Conservation (phyloP, 2,329 filamentous ascomycete genomes). For the Colletotrichum sidae region DNA sequence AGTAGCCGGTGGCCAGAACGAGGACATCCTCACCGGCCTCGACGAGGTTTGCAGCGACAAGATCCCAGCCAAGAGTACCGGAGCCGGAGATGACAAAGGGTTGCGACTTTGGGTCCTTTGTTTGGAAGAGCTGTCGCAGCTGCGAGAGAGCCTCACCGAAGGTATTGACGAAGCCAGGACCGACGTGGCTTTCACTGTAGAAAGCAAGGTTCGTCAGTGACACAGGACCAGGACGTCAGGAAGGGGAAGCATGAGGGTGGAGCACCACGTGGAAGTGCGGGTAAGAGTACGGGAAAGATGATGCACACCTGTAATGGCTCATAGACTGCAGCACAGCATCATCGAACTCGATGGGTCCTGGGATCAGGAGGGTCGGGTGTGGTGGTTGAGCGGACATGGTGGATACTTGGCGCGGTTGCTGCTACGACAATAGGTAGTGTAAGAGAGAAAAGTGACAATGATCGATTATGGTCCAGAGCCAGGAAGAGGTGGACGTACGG, state of each 20-base stretch:
- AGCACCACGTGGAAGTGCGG: not conserved
- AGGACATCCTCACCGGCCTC: constrained; percentile 92
- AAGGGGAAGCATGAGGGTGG: constrained; percentile 12
- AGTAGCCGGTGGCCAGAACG: constrained; percentile 96
- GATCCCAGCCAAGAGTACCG: constrained; percentile 95
- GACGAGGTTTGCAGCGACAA: constrained; percentile 92
- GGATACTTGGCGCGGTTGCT: constrained; percentile 36
- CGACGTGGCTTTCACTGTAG: constrained; percentile 90
- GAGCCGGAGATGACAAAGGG: constrained; percentile 95
- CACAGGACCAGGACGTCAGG: not conserved
- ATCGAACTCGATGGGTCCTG: constrained; percentile 97
- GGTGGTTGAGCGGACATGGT: constrained; percentile 72
- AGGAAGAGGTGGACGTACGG: constrained; percentile 13
- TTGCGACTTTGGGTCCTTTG: constrained; percentile 82
- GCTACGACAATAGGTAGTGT: constrained; percentile 6
- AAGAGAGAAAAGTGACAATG: constrained; percentile 16
- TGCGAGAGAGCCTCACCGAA: constrained; percentile 92
- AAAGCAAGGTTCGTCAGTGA: constrained; percentile 34
- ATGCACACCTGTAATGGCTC: constrained; percentile 86
- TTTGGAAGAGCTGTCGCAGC: constrained; percentile 95
- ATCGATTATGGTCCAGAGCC: not conserved
- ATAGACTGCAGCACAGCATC: constrained; percentile 96
- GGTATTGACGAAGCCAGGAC: constrained; percentile 85
- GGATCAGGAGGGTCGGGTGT: constrained; percentile 86
- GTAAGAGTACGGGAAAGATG: constrained; percentile 8